Evolutionary conservation across 164 flowering plant genomes (phyloP).

Genomic region (Vitis rotundifolia): DNA sequence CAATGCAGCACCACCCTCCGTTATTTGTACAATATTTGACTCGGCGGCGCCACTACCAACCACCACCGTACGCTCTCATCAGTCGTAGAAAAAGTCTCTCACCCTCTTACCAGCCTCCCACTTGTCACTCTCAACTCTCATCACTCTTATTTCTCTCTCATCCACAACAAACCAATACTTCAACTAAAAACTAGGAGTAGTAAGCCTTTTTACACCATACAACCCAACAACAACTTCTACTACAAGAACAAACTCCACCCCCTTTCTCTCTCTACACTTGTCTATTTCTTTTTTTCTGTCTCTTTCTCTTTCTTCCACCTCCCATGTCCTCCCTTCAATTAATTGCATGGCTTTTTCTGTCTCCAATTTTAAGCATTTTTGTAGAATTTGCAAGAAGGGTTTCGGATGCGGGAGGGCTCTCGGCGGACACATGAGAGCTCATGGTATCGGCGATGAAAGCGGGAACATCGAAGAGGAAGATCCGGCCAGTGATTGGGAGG

Average conservation of each 20-base stretch:
- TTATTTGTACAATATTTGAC: constrained; percentile 20
- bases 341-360: constrained; percentile 38
- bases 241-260: constrained; percentile 20
- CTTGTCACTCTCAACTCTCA: constrained; percentile 41
- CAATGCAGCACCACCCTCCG: constrained; percentile 25
- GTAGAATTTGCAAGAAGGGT: constrained; percentile 89
- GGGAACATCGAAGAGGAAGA: constrained; percentile 65
- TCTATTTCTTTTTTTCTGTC: not conserved
- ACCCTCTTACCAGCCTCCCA: constrained; percentile 39
- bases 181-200: constrained; percentile 34
- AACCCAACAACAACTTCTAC: constrained; percentile 20
- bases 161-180: constrained; percentile 18
- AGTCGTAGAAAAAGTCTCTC: constrained; percentile 54
- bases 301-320: not conserved
- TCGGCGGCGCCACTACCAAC: constrained; percentile 40
- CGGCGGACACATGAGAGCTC: constrained; percentile 99
- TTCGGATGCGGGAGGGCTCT: constrained; percentile 92
- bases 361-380: constrained; percentile 64
- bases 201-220: constrained; percentile 20
- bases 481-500: constrained; percentile 56
- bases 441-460: constrained; percentile 79
- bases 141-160: constrained; percentile 13
- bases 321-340: not conserved
- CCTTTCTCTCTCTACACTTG: not conserved
- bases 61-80: not conserved